These are phyloP conservation scores for Suillus subalutaceus DNA, from an alignment of 768 basidiomycete species.

Conservation along the genomic window DNA sequence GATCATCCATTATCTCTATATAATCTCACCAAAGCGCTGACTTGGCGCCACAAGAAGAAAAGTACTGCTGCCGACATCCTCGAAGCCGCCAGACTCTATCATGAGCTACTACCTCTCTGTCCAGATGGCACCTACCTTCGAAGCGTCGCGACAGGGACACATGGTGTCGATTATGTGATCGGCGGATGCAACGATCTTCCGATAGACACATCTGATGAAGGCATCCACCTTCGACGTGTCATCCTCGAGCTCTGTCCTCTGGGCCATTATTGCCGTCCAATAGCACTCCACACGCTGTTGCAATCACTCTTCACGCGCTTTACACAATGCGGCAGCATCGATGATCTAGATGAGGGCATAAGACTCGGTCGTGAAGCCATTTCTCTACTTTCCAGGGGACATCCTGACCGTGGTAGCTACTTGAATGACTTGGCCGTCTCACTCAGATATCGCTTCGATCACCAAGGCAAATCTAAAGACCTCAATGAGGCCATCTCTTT, in stretches of 20 bases:
- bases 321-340: too few species aligned
- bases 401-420: too few species aligned
- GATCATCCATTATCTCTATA: constrained; percentile 9
- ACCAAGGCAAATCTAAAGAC: too few species aligned
- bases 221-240: neutral
- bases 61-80: constrained; percentile 16
- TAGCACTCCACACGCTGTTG: neutral
- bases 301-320: neutral
- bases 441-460: too few species aligned
- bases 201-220: neutral
- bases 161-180: neutral
- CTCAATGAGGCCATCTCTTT: too few species aligned
- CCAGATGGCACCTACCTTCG: neutral
- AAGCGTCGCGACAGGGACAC: neutral
- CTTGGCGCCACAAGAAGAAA: constrained; percentile 11
- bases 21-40: constrained; percentile 18
- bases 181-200: neutral
- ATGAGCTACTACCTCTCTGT: neutral
- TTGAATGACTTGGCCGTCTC: too few species aligned
- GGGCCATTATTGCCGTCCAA: neutral
- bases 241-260: neutral
- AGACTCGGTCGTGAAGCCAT: too few species aligned
- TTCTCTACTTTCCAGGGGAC: too few species aligned
- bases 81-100: constrained; percentile 6
- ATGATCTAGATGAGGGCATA: too few species aligned